Evolutionary conservation across 2,329 filamentous ascomycete genomes (phyloP), one percentile per base, ranked within the genome.

Genomic region (Arthroderma sp.): DNA sequence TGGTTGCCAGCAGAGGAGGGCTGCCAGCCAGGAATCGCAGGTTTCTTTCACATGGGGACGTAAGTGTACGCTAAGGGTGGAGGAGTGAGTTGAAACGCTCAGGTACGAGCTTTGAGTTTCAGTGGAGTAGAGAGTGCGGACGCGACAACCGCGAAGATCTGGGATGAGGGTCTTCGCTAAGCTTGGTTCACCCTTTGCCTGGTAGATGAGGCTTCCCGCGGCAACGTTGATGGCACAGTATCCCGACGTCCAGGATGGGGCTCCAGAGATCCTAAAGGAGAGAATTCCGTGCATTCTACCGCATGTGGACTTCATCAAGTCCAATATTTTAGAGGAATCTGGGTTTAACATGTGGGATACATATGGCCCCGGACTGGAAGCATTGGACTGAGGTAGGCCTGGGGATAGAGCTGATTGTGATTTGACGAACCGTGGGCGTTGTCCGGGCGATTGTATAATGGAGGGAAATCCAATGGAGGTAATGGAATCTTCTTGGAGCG

Each of bases 151-250:
- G 54, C 76, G 72, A 35, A 78, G 67, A 63, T 78, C 76, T 13
- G 75, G 73, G 38, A 78, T 76, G 38, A 78, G 63, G 3, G 74
- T 76, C 62, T 76, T 77, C 19, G 74, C 71, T 57, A 74, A 66
- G 13, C 74, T 68, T 19, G 75, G 72, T 61, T 77, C 76, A 38
- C 75, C 75, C 62, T 77, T 77, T 2, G 74, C 74, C 62, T 77
- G 75, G 59, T 76, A 77, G 37, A 78, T 77, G 33, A 78, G 63
- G 63, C 74, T 77, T 43, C 76, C 76, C 7, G 73, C 73, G 28
- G 75, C 74, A 56, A 77, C 76, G 60, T 78, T 77, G 59, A 78
- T 77, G 17, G 76, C 75, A 64, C 76, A 78, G 59, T 77, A 77
- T 31, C 75, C 76, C 9, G 75, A 77, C 38, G 74, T 74, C 76